These are phyloP conservation scores for Ephemerocybe angulata DNA, from an alignment of 768 basidiomycete genomes.

Conservation along the genomic window DNA sequence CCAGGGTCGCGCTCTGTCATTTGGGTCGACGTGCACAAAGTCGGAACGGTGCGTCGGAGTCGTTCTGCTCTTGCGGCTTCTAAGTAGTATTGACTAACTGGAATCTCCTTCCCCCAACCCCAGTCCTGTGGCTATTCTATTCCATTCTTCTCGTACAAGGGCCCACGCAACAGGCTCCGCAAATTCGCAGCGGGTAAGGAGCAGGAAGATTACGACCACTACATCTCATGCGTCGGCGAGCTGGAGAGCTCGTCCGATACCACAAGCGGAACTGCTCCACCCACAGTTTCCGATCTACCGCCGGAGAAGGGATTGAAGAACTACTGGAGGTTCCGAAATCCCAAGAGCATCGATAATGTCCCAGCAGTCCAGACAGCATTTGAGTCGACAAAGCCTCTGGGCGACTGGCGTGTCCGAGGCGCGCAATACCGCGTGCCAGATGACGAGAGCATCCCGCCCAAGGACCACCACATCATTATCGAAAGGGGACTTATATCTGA, in stretches of 20 bases:
- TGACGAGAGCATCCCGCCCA: neutral
- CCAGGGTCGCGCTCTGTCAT: constrained; percentile 56
- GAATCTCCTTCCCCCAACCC: no score
- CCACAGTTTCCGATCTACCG: no score
- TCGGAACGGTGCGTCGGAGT: constrained; percentile 37
- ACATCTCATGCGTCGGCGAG: neutral
- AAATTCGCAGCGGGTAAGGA: constrained; percentile 28
- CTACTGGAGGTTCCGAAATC: constrained; percentile 49
- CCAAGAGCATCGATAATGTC: constrained; percentile 43
- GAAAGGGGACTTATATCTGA: no score
- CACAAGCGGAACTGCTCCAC: no score
- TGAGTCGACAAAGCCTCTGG: neutral
- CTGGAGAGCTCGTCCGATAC: no score
- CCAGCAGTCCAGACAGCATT: constrained; percentile 36
- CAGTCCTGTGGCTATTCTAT: constrained; percentile 61
- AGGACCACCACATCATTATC: neutral
- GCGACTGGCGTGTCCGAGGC: neutral
- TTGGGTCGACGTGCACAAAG: constrained; percentile 53
- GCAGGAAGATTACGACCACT: constrained; percentile 35
- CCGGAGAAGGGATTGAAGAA: constrained; percentile 41
- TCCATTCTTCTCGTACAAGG: constrained; percentile 50
- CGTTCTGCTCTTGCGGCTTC: no score
- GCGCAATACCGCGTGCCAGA: neutral
- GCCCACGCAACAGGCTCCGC: constrained; percentile 46
- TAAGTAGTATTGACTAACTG: no score